Conservation (phyloP, 495 filamentous ascomycete genomes). For the Immersiella caudata region DNA sequence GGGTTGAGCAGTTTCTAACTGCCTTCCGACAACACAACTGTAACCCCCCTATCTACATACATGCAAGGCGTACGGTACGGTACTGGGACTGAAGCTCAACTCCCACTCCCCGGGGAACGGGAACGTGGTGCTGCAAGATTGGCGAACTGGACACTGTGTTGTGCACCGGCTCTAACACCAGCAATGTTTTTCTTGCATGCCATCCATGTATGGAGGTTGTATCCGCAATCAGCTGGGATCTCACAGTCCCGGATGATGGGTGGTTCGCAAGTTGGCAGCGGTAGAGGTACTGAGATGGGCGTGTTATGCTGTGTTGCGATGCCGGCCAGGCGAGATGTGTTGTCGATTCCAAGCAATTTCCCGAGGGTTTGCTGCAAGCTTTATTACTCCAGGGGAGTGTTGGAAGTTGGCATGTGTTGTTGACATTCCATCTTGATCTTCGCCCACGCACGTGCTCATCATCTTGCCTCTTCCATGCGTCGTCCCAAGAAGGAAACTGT, state of each 20-base stretch:
- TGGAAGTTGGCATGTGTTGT: too few relatives aligned
- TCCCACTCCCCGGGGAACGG: not conserved
- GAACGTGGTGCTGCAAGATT: conserved; percentile 4
- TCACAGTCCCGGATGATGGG: not conserved
- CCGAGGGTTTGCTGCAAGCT: too few relatives aligned
- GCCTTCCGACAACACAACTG: too few relatives aligned
- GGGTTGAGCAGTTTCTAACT: too few relatives aligned
- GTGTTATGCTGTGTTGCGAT: too few relatives aligned
- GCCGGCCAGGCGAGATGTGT: too few relatives aligned
- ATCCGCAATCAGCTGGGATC: not conserved
- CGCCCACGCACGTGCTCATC: not conserved
- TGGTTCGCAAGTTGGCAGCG: too few relatives aligned
- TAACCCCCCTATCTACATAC: too few relatives aligned
- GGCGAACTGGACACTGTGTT: conserved; percentile 5
- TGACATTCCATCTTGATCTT: not conserved
- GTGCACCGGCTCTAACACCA: not conserved
- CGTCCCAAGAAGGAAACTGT: not conserved
- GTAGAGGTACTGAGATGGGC: too few relatives aligned
- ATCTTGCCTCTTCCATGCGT: not conserved
- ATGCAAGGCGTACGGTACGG: not conserved
- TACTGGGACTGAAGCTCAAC: not conserved
- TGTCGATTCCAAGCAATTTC: too few relatives aligned
- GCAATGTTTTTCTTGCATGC: not conserved
- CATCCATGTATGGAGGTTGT: not conserved
- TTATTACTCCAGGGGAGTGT: too few relatives aligned